Base-by-base conservation (phyloP, 2,329 filamentous ascomycete species). In the Fusarium piperis region DNA sequence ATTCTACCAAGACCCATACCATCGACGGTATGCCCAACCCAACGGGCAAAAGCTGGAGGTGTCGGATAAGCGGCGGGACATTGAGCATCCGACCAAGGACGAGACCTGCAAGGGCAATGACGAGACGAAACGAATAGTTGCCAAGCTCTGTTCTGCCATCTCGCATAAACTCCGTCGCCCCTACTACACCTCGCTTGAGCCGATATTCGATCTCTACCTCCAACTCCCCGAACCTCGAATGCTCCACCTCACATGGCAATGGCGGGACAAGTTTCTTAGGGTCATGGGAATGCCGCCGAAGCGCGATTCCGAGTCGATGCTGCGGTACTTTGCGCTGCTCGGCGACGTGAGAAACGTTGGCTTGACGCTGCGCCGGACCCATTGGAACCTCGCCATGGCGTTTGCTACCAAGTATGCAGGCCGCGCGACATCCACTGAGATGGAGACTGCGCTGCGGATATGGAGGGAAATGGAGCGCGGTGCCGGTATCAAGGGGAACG, bases 401-500 rank as follows among this genome's bases (percentile, higher is more conserved):
- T 92, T 97, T 76, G 92, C 93, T 11, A 91, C 92, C 38, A 90
- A 92, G 63, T 94, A 93, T 74, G 89, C 70, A 84, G 90, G 39
- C 86, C 89, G 51, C 84, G 87, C 48, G 76, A 86, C 41, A 87
- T 94, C 79, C 81, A 93, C 46, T 85, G 93, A 79, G 52, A 74
- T 82, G 67, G 80, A 82, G 30, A 87, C 89, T 6, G 91, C 93
- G 0, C 84, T 99, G 51, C 88, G 90, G 53, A 81, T 97, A 26
- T 99, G 95, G 95, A 90, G 89, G 71, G 91, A 96, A 75, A 98
- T 98, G 94, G 96, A 99, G 80, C 86, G 88, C 52, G 83, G 89
- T 6, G 90, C 91, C 2, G 87, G 88, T 1, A 80, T 94, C 15
- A 83, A 83, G 72, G 91, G 88, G 36, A 93, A 92, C 74, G 86